Base-by-base conservation (phyloP, 2,329 filamentous ascomycete genomes). In the Botrytis cinerea region DNA sequence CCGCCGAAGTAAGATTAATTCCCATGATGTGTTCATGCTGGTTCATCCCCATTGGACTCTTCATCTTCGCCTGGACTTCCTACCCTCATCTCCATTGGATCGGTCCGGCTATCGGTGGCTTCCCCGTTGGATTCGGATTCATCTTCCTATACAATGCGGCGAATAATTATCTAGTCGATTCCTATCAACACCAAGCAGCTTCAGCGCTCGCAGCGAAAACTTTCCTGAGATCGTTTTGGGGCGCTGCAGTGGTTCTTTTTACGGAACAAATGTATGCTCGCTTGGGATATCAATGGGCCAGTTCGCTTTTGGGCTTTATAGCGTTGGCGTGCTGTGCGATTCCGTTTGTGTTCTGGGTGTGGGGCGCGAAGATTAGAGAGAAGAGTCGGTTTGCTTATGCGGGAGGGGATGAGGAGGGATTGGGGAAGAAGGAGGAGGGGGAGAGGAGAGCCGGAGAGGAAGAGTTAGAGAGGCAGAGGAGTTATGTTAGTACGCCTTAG, bases 181-280 rank as follows among this genome's bases (percentile, higher is more conserved):
- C 87, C 2, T 91, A 91, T 77, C 88, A 90, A 77, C 88, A 90
- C 83, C 92, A 95, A 82, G 93, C 93, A 1, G 93, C 93, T 1
- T 94, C 91, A 0, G 93, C 92, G 0, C 87, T 95, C 4, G 93
- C 93, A 0, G 92, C 93, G 57, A 95, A 95, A 85, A 95, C 93
- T 0, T 95, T 90, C 80, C 85, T 95, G 74, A 88, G 93, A 38
- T 92, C 89, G 25, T 92, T 95, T 83, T 96, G 93, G 92, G 93
- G 93, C 78, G 93, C 93, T 0, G 87, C 83, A 1, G 89, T 90
- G 1, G 93, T 95, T 0, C 86, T 97, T 1, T 96, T 96, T 83
- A 95, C 93, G 0, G 86, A 87, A 76, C 92, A 95, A 82, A 95
- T 96, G 93, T 94, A 93, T 82, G 81, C 86, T 66, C 86, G 90